phyloP scores from a whole-genome alignment of 2,329 filamentous ascomycete species.

The Paecilomyces niveus region DNA sequence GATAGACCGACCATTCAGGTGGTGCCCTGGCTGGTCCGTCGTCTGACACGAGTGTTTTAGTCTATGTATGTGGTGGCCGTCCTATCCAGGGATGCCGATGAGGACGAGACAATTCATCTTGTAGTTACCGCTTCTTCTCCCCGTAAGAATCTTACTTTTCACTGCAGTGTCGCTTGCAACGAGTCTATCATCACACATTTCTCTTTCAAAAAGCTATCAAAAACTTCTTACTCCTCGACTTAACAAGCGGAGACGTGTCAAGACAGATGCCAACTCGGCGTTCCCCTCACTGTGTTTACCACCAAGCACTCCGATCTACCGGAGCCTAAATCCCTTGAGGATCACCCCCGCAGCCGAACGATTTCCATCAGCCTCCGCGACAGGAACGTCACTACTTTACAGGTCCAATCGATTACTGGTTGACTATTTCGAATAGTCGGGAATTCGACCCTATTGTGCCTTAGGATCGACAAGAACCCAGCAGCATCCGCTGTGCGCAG shows the following conservation, averaged over 20 bases:
- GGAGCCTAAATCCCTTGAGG: neutral
- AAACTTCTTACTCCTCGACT: too few relatives aligned
- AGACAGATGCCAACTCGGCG: neutral
- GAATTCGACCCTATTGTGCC: neutral
- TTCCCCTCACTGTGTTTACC: neutral
- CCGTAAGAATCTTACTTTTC: neutral
- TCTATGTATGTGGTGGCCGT: neutral
- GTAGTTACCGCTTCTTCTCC: neutral
- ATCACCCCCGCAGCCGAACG: neutral
- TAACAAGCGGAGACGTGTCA: too few relatives aligned
- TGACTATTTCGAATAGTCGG: neutral
- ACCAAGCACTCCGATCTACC: neutral
- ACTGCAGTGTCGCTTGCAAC: too few relatives aligned
- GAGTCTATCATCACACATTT: too few relatives aligned
- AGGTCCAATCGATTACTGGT: neutral
- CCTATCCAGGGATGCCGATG: neutral
- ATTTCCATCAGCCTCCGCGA: neutral
- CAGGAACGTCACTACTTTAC: neutral
- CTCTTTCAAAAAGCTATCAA: too few relatives aligned
- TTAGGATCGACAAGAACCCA: neutral
- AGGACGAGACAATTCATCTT: neutral
- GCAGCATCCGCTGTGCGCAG: neutral
- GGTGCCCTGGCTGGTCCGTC: neutral
- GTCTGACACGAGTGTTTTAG: neutral
- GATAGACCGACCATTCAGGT: slow-evolving; percentile 1